Evolutionary conservation across 306 rosid genomes (phyloP).

Genomic region (Geum urbanum): DNA sequence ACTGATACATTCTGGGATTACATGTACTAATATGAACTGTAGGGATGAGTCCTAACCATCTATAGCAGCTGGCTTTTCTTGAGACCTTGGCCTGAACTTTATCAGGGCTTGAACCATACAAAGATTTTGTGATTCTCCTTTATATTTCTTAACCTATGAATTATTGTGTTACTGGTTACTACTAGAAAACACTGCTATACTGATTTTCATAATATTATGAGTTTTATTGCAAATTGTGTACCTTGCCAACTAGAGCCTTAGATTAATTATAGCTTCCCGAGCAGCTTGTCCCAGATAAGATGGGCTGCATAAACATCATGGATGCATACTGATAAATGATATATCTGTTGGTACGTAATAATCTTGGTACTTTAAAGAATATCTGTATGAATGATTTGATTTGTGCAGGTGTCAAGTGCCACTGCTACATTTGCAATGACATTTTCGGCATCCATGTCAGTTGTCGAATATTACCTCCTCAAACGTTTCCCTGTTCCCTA

Average conservation of each 20-base stretch:
- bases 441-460: conserved; percentile 82
- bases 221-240: too few species aligned
- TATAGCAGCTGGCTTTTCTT: not conserved
- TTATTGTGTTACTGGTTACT: not conserved
- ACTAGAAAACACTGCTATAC: not conserved
- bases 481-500: conserved; percentile 70
- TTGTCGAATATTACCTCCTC: conserved; percentile 60
- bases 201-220: too few species aligned
- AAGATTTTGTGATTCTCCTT: not conserved
- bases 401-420: conserved; percentile 70
- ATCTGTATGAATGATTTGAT: not conserved
- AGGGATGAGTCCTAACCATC: not conserved
- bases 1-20: not conserved
- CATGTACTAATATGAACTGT: not conserved
- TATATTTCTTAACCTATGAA: not conserved
- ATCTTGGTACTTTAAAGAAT: not conserved
- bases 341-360: not conserved
- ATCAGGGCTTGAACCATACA: too few species aligned
- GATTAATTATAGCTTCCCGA: too few species aligned
- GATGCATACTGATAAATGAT: not conserved
- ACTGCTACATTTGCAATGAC: conserved; percentile 81
- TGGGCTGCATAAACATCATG: too few species aligned
- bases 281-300: too few species aligned
- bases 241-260: too few species aligned
- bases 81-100: not conserved